phyloP scores from a whole-genome alignment of 2,329 filamentous ascomycete species.

The Diplodia corticola region DNA sequence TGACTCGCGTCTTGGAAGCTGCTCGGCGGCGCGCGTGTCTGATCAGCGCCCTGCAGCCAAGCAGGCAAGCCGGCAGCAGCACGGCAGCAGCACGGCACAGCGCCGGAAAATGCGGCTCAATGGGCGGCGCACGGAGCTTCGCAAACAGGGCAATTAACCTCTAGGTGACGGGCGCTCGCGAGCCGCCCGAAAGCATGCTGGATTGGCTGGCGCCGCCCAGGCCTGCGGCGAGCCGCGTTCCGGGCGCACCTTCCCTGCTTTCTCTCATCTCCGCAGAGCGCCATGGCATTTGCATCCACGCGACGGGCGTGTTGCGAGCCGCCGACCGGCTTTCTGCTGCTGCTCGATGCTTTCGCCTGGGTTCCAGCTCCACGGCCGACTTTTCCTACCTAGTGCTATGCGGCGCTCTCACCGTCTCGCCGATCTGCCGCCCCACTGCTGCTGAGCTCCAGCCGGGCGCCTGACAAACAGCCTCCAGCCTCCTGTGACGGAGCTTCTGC shows the following conservation, averaged over 20 bases:
- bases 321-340: neutral
- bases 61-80: conserved; percentile 12
- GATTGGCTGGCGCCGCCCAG: neutral
- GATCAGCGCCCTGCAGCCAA: neutral
- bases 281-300: conserved; percentile 1
- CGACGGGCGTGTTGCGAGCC: neutral
- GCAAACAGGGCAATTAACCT: neutral
- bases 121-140: neutral
- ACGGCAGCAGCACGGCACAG: conserved; percentile 6
- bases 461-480: neutral
- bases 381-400: neutral
- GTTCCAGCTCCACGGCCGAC: neutral
- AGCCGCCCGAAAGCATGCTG: conserved; percentile 16
- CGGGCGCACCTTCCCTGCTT: neutral
- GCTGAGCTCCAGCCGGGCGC: neutral
- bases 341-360: neutral
- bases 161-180: conserved; percentile 8
- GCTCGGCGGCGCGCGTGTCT: neutral
- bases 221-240: neutral
- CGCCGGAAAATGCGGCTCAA: conserved; percentile 9
- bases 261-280: neutral
- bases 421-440: conserved; percentile 27
- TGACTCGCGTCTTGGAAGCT: conserved; percentile 4
- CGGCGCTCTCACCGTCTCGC: conserved; percentile 15
- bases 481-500: conserved; percentile 11